Conservation (phyloP, 805 yeast genomes). For the Suhomyces prunicola region DNA sequence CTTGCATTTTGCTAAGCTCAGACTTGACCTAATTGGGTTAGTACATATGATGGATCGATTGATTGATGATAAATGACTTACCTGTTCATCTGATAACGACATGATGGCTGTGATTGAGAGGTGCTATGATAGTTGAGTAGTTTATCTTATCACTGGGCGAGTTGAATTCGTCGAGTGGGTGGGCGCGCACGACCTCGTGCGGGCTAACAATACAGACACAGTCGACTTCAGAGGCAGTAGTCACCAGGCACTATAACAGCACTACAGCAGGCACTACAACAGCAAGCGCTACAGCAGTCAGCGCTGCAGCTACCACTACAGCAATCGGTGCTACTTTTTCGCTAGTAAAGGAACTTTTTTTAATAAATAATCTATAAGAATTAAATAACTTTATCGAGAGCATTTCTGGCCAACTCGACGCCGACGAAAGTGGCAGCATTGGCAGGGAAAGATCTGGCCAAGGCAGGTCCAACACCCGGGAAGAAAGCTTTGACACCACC, state of each 20-base stretch:
- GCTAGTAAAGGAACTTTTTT: neutral
- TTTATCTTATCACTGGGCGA: slow-evolving; percentile 8
- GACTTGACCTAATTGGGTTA: slow-evolving; percentile 68
- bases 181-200: slow-evolving; percentile 8
- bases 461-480: slow-evolving; percentile 97
- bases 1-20: slow-evolving; percentile 96
- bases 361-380: slow-evolving; percentile 1
- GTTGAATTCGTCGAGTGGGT: slow-evolving; percentile 1
- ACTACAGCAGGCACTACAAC: no score
- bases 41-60: neutral
- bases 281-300: no score
- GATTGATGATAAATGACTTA: slow-evolving; percentile 11
- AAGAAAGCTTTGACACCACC: slow-evolving; percentile 90
- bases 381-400: slow-evolving; percentile 35
- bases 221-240: neutral
- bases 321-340: neutral
- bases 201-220: neutral
- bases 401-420: slow-evolving; percentile 71
- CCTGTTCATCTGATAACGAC: slow-evolving; percentile 33
- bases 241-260: no score
- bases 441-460: slow-evolving; percentile 93
- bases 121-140: slow-evolving; percentile 1
- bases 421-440: slow-evolving; percentile 99
- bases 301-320: no score
- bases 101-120: slow-evolving; percentile 13